These are phyloP conservation scores for Terfezia claveryi DNA, from an alignment of 495 filamentous ascomycete species.

Conservation along the genomic window DNA sequence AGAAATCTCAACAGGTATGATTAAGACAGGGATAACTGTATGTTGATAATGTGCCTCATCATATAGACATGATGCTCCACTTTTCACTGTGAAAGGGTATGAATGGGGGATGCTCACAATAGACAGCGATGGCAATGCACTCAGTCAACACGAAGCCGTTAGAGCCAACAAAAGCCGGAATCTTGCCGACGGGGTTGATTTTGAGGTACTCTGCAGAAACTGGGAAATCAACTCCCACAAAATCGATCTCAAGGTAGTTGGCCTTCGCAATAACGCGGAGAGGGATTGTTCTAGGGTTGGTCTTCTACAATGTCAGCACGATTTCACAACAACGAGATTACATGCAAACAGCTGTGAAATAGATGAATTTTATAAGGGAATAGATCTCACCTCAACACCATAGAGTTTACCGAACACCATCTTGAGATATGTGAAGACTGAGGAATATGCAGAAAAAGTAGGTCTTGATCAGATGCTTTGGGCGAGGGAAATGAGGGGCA, in stretches of 20 bases:
- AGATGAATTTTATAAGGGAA: too few relatives aligned
- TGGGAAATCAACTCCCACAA: conserved; percentile 43
- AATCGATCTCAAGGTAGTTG: conserved; percentile 76
- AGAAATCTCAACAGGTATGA: conserved; percentile 45
- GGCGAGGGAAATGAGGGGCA: too few relatives aligned
- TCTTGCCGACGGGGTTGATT: conserved; percentile 66
- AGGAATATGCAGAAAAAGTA: too few relatives aligned
- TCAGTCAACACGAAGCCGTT: conserved; percentile 83
- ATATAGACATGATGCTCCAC: conserved; percentile 23
- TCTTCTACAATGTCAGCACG: conserved; percentile 18
- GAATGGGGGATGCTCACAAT: conserved; percentile 44
- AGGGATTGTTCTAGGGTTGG: conserved; percentile 70
- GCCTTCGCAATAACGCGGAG: conserved; percentile 85
- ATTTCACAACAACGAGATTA: too few relatives aligned
- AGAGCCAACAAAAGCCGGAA: conserved; percentile 76
- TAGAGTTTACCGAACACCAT: too few relatives aligned
- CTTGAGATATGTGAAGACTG: too few relatives aligned
- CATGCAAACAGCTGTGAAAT: too few relatives aligned
- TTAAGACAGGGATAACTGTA: conserved; percentile 99
- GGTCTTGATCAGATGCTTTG: too few relatives aligned
- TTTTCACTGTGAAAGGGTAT: too few relatives aligned
- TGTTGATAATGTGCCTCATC: conserved; percentile 56
- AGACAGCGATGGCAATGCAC: conserved; percentile 87
- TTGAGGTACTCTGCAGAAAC: conserved; percentile 54
- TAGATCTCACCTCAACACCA: too few relatives aligned